Percentiles rank a stretch among this genome's conserved stretches.
Evolutionary conservation across 164 flowering plant species (phyloP).

Genomic region (Tinospora cordifolia): DNA sequence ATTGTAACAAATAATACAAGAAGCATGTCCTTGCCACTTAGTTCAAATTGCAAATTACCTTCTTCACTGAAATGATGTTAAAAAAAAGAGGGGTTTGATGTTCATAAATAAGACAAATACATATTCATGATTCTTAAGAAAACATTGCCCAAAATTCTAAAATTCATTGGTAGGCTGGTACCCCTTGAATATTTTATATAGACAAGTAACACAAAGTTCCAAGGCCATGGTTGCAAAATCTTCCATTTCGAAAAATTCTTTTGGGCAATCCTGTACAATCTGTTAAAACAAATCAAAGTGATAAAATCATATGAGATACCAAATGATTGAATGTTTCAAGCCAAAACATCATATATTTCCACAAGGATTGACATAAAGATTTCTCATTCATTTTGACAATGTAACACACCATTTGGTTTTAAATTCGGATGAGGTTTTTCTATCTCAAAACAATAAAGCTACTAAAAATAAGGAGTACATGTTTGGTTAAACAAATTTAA

Average conservation of each 20-base stretch:
- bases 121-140: background rate
- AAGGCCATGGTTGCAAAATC: constrained; percentile 36
- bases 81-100: background rate
- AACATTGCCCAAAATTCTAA: background rate
- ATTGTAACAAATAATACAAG: constrained; percentile 39
- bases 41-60: constrained; percentile 23
- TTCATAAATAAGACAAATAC: background rate
- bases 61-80: constrained; percentile 31
- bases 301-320: background rate
- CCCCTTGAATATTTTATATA: constrained; percentile 44
- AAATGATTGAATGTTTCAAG: too few species aligned
- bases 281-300: constrained; percentile 28
- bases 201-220: constrained; percentile 60
- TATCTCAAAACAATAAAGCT: too few species aligned
- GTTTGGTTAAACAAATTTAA: too few species aligned
- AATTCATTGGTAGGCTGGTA: constrained; percentile 14
- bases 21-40: constrained; percentile 31
- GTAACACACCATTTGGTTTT: background rate
- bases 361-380: background rate
- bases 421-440: too few species aligned
- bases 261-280: constrained; percentile 74
- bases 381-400: background rate
- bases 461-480: too few species aligned
- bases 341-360: background rate
- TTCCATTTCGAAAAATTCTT: constrained; percentile 48